A percentile compares a stretch with the other conserved stretches of the same genome.
These are phyloP conservation scores for Fusarium sacchari DNA, from an alignment of 2,329 filamentous ascomycete species.

Conservation along the genomic window DNA sequence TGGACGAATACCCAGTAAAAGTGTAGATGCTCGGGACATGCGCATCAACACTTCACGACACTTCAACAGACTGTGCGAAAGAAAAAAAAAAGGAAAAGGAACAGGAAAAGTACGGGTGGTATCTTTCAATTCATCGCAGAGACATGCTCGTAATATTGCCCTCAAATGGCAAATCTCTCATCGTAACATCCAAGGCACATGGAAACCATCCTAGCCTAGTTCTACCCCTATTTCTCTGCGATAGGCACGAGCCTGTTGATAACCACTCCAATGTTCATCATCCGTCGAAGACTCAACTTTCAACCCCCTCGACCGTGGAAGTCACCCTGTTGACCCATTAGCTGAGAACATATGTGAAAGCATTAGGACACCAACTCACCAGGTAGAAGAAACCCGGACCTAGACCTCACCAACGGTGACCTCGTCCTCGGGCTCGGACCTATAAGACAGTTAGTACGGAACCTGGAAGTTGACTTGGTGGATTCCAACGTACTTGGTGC, in stretches of 20 bases:
- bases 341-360: neutral
- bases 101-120: neutral
- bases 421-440: conserved; percentile 27
- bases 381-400: neutral
- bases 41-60: neutral
- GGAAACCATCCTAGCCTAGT: conserved; percentile 18
- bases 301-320: neutral
- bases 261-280: neutral
- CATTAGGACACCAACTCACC: neutral
- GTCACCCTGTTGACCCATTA: neutral
- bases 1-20: neutral
- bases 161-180: conserved; percentile 9
- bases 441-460: conserved; percentile 12
- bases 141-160: conserved; percentile 28
- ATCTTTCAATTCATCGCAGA: conserved; percentile 26
- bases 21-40: neutral
- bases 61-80: neutral
- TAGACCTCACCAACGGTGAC: conserved; percentile 15
- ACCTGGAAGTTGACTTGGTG: no score
- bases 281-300: neutral
- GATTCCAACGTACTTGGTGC: conserved; percentile 34
- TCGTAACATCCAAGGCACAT: conserved; percentile 23
- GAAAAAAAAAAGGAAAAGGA: accelerated
- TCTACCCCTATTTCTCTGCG: conserved; percentile 12
- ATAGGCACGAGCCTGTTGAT: conserved; percentile 3